Percentiles rank a stretch among this genome's conserved stretches.
phyloP scores from a whole-genome alignment of 1,139 yeast species.

The Zygosaccharomyces sapae region DNA sequence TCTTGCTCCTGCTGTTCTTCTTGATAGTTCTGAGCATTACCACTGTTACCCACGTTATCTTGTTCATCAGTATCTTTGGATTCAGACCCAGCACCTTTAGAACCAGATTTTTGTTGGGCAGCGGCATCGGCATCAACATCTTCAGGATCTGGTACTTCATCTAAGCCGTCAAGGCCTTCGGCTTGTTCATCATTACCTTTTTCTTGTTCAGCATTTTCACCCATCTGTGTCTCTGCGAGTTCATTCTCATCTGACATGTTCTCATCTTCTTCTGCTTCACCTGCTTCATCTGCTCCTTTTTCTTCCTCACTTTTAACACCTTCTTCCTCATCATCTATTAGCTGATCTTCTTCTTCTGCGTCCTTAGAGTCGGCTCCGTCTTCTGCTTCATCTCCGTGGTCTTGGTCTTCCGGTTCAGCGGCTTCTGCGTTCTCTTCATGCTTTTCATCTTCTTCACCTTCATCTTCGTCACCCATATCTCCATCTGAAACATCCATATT shows the following conservation, averaged over 20 bases:
- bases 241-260: conserved; percentile 34
- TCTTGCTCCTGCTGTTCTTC: conserved; percentile 40
- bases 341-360: conserved; percentile 28
- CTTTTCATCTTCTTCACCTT: conserved; percentile 27
- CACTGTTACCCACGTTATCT: conserved; percentile 65
- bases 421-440: conserved; percentile 31
- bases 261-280: conserved; percentile 34
- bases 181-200: conserved; percentile 32
- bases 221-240: conserved; percentile 30
- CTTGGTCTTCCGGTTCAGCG: conserved; percentile 32
- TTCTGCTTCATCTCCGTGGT: conserved; percentile 32
- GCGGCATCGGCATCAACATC: conserved; percentile 60
- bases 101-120: conserved; percentile 69
- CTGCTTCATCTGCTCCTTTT: conserved; percentile 32
- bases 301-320: conserved; percentile 35
- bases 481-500: conserved; percentile 29
- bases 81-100: conserved; percentile 74
- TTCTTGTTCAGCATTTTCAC: conserved; percentile 29
- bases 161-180: conserved; percentile 42
- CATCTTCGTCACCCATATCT: conserved; percentile 31
- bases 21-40: conserved; percentile 49
- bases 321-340: conserved; percentile 33
- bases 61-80: conserved; percentile 63
- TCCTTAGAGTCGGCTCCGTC: conserved; percentile 35
- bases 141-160: conserved; percentile 50